These are phyloP conservation scores for Aspergillus sclerotiicarbonarius DNA, from an alignment of 495 filamentous ascomycete genomes.

Conservation along the genomic window DNA sequence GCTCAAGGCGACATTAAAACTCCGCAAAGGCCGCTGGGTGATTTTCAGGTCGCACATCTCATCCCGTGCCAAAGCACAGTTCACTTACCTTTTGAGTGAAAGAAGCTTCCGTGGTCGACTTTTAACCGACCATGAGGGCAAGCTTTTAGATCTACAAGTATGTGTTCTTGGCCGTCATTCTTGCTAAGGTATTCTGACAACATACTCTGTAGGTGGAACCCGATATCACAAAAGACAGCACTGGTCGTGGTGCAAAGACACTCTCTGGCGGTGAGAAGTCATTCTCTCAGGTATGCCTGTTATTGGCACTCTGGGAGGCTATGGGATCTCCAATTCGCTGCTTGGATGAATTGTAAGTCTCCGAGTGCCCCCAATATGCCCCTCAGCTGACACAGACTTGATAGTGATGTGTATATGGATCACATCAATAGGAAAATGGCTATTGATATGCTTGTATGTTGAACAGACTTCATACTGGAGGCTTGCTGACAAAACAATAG, in stretches of 20 bases:
- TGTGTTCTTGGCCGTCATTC: slow-evolving; percentile 4
- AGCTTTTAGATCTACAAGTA: slow-evolving; percentile 74
- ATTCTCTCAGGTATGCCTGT: slow-evolving; percentile 91
- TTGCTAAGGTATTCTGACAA: neutral
- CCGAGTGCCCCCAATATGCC: neutral
- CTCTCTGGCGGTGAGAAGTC: slow-evolving; percentile 96
- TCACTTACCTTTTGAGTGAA: slow-evolving; percentile 83
- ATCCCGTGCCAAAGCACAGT: slow-evolving; percentile 76
- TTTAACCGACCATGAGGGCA: slow-evolving; percentile 68
- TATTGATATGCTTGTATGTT: slow-evolving; percentile 86
- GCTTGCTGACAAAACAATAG: slow-evolving; percentile 42
- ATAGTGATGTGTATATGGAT: slow-evolving; percentile 96
- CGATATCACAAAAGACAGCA: slow-evolving; percentile 67
- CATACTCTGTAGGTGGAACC: slow-evolving; percentile 59
- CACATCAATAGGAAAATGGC: slow-evolving; percentile 90
- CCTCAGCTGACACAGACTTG: slow-evolving; percentile 20
- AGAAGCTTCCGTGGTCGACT: slow-evolving; percentile 83
- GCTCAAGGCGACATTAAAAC: slow-evolving; percentile 63
- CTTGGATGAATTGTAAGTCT: slow-evolving; percentile 84
- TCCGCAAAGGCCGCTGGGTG: slow-evolving; percentile 73
- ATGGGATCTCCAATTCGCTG: slow-evolving; percentile 95
- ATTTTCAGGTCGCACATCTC: slow-evolving; percentile 82
- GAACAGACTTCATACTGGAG: neutral
- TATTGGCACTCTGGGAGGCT: slow-evolving; percentile 93
- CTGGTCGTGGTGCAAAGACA: slow-evolving; percentile 81